Base-by-base conservation (phyloP, 129 eudicot species). In the Ambrosia artemisiifolia region DNA sequence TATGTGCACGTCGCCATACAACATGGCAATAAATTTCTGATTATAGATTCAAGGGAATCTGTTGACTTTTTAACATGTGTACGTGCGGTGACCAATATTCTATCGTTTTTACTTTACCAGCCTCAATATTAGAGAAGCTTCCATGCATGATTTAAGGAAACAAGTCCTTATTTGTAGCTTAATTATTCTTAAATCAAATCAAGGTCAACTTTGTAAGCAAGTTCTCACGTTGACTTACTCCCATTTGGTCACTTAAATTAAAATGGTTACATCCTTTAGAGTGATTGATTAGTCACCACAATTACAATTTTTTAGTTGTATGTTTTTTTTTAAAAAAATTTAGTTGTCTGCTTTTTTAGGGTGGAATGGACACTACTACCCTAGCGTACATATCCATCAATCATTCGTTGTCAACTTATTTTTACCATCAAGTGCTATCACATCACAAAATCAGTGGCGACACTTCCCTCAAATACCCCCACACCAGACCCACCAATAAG, bases 131-230 rank as follows among this genome's bases (percentile, higher is more conserved):
- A 63, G 67, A 48, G 81, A 78, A 78, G 60, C 76, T 78, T 78
- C 76, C 77, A 70, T 78, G 76, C 81, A 78, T 70, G 77, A 78
- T 70, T 78, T 78, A 70, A 78, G 82, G 82, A 70, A 51, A 71
- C 67, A 70, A 40, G 49, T 12, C 48, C 30, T 70, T 44, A 7
- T 9, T 62, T 61, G 47, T 75, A 20, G 38, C 60, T 44, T 67
- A 33, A 16, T 12, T 68, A 68, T 46, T 33, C 69, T 47, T 65
- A 53, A 33, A 5, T 55, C 3, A 18, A 65, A 35, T 5, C n/a
- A 38, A 18, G 34, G 79, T 75, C 72, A 65, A 63, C 65, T 74
- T 16, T 61, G 35, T n/a, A 30, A 61, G 5, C 5, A 63, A 64
- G 78, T 24, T 59, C 7, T 66, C 11, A 75, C 46, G 46, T 50